Percentiles rank a stretch among this genome's conserved stretches.
Evolutionary conservation across 2,329 filamentous ascomycete genomes (phyloP).

Genomic region (Fusarium sp.): DNA sequence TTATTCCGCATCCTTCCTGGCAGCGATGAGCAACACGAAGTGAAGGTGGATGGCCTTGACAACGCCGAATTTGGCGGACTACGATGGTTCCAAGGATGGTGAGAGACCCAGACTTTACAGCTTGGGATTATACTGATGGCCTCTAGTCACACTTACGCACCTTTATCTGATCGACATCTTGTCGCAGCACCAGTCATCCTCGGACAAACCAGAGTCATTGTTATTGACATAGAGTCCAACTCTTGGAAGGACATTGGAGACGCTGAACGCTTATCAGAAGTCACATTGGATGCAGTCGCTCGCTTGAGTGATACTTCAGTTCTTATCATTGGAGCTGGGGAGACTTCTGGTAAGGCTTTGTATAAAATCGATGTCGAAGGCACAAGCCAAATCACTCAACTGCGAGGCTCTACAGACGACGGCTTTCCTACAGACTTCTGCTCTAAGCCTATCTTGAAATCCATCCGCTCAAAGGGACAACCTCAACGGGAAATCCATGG

Average conservation of each 20-base stretch:
- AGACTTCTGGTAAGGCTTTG: constrained; percentile 48
- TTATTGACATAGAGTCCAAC: constrained; percentile 53
- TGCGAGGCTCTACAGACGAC: constrained; percentile 53
- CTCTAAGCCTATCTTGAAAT: constrained; percentile 52
- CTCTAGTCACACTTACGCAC: constrained; percentile 55
- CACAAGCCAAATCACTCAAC: constrained; percentile 39
- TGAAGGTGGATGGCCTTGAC: constrained; percentile 55
- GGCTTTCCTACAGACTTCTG: constrained; percentile 48
- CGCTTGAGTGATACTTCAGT: constrained; percentile 52
- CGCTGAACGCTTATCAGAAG: constrained; percentile 47
- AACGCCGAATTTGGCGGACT: constrained; percentile 56
- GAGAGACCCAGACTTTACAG: neutral
- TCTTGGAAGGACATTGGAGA: constrained; percentile 50
- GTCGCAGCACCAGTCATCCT: constrained; percentile 51
- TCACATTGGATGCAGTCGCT: constrained; percentile 52
- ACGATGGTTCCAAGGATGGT: constrained; percentile 50
- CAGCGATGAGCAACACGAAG: constrained; percentile 41
- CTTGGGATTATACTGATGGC: neutral
- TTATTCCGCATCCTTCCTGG: constrained; percentile 56
- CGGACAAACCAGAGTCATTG: constrained; percentile 52
- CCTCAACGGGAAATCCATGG: constrained; percentile 55
- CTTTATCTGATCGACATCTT: constrained; percentile 52
- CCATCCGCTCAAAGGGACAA: constrained; percentile 48
- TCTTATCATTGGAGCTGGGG: constrained; percentile 54
- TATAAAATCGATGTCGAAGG: constrained; percentile 52